Evolutionary conservation across 2,329 filamentous ascomycete species (phyloP).

Genomic region (Chaetomium strumarium): DNA sequence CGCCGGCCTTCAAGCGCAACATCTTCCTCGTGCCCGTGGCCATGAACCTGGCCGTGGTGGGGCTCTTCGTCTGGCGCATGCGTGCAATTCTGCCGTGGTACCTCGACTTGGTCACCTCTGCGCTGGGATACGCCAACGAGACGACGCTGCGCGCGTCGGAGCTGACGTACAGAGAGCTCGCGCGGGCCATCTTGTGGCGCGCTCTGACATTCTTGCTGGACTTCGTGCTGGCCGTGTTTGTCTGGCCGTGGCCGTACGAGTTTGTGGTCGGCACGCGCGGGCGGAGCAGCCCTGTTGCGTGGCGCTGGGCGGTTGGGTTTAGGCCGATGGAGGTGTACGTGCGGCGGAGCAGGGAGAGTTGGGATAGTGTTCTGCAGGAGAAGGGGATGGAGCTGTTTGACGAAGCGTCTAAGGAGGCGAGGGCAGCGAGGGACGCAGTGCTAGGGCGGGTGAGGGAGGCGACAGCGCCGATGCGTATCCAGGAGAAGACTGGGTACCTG

Average conservation of each 20-base stretch:
- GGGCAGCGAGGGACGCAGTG: slow-evolving; percentile 51
- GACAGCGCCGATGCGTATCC: slow-evolving; percentile 59
- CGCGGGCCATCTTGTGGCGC: slow-evolving; percentile 53
- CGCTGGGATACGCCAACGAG: slow-evolving; percentile 60
- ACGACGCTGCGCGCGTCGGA: slow-evolving; percentile 56
- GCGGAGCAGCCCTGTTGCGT: slow-evolving; percentile 57
- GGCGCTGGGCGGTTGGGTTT: slow-evolving; percentile 73
- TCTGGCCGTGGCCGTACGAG: slow-evolving; percentile 68
- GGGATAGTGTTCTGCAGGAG: slow-evolving; percentile 35
- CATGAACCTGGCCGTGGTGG: slow-evolving; percentile 64
- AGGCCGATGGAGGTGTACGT: slow-evolving; percentile 75
- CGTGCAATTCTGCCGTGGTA: slow-evolving; percentile 69
- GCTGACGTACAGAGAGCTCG: slow-evolving; percentile 51
- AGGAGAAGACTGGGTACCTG: slow-evolving; percentile 79
- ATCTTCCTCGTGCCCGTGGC: slow-evolving; percentile 74
- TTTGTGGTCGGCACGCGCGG: slow-evolving; percentile 56
- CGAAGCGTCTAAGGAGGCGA: slow-evolving; percentile 33
- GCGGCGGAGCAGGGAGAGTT: slow-evolving; percentile 65
- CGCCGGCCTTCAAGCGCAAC: slow-evolving; percentile 66
- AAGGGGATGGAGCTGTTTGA: slow-evolving; percentile 50
- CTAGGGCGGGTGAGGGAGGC: slow-evolving; percentile 58
- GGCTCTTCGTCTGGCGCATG: slow-evolving; percentile 61
- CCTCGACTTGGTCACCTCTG: slow-evolving; percentile 56
- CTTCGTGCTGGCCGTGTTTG: slow-evolving; percentile 60
- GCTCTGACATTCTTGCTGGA: slow-evolving; percentile 66